A percentile compares a stretch with the other conserved stretches of the same genome.
Evolutionary conservation across 1,284 basidiomycete species (phyloP).

Genomic region (Caloboletus firmus): DNA sequence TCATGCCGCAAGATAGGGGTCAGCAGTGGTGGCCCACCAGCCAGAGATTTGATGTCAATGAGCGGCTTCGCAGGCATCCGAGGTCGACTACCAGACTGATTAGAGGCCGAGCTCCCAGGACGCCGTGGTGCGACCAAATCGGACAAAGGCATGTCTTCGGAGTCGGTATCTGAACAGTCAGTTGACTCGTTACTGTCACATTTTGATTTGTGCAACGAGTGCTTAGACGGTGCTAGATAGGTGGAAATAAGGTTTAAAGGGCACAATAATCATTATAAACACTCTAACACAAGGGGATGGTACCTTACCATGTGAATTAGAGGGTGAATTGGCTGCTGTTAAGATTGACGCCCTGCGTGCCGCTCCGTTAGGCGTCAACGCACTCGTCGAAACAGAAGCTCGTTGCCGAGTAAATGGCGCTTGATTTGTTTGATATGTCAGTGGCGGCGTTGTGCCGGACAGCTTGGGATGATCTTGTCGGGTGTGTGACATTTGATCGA

Average conservation of each 20-base stretch:
- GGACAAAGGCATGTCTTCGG: slow-evolving; percentile 46
- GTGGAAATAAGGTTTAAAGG: neutral
- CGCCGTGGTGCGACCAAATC: slow-evolving; percentile 41
- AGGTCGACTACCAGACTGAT: slow-evolving; percentile 29
- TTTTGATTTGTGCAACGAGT: slow-evolving; percentile 2
- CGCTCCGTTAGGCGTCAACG: slow-evolving; percentile 39
- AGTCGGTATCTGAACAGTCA: slow-evolving; percentile 32
- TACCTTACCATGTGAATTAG: slow-evolving; percentile 18
- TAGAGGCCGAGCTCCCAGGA: slow-evolving; percentile 46
- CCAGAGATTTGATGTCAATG: slow-evolving; percentile 47
- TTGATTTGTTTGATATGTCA: slow-evolving; percentile 14
- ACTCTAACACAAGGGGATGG: neutral
- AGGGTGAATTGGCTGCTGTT: slow-evolving; percentile 23
- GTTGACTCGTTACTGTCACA: slow-evolving; percentile 25
- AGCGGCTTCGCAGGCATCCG: slow-evolving; percentile 46
- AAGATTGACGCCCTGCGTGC: slow-evolving; percentile 39
- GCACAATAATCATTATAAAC: neutral
- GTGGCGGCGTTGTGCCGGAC: slow-evolving; percentile 5
- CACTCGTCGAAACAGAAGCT: slow-evolving; percentile 41
- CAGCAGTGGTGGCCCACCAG: slow-evolving; percentile 30
- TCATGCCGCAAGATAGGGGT: slow-evolving; percentile 32
- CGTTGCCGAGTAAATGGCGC: slow-evolving; percentile 16
- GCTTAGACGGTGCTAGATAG: slow-evolving; percentile 12
- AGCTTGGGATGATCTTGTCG: slow-evolving; percentile 3
- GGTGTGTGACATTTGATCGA: neutral